These are phyloP conservation scores for Lagerstroemia speciosa DNA, from an alignment of 345 rosid species.

Conservation along the genomic window DNA sequence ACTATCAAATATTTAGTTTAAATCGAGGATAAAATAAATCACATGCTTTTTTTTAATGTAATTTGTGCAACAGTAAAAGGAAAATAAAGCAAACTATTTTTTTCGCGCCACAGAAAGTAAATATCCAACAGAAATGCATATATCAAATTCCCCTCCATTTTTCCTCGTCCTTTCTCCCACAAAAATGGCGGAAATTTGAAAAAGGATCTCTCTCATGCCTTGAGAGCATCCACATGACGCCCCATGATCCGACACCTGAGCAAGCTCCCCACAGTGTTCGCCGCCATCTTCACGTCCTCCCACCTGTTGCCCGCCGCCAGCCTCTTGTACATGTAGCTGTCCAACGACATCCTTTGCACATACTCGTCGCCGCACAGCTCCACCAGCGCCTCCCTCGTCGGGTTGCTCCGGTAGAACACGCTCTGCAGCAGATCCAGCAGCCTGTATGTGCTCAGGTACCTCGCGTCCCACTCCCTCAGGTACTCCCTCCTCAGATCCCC, in stretches of 20 bases:
- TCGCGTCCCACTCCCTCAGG: conserved; percentile 41
- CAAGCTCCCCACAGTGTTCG: conserved; percentile 33
- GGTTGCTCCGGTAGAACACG: conserved; percentile 41
- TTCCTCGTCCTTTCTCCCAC: neutral
- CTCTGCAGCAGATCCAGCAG: conserved; percentile 46
- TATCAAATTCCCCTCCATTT: neutral
- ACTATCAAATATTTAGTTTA: no score
- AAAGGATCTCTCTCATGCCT: conserved; percentile 4
- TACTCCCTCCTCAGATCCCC: conserved; percentile 54
- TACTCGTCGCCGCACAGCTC: conserved; percentile 61
- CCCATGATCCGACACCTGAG: conserved; percentile 34
- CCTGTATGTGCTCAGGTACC: conserved; percentile 35
- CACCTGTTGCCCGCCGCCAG: conserved; percentile 31
- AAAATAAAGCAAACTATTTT: no score
- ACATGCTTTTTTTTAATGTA: no score
- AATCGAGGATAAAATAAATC: no score
- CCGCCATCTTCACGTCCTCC: conserved; percentile 41
- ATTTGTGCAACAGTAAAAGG: no score
- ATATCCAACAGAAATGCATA: neutral
- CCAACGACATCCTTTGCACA: conserved; percentile 61
- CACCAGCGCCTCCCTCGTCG: conserved; percentile 53
- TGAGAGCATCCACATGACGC: conserved; percentile 23
- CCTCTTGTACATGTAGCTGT: conserved; percentile 60
- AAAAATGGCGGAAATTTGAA: neutral
- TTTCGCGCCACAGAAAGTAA: no score